phyloP scores from a whole-genome alignment of 306 rosid genomes.

The Castanospermum australe region DNA sequence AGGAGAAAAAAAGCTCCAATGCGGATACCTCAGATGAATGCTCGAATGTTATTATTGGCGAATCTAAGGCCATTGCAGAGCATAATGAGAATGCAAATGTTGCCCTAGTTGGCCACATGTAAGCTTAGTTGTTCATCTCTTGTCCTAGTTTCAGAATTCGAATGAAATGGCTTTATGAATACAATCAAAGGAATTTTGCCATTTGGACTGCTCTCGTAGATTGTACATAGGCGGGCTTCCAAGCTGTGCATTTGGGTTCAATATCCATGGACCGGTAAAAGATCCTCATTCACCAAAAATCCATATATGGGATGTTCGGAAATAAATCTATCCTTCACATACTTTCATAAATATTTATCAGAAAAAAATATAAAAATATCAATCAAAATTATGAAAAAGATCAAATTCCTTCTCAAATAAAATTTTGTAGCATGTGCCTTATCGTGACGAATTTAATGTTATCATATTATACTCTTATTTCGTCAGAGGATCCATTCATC shows the following conservation, averaged over 20 bases:
- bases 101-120: slow-evolving; percentile 83
- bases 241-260: slow-evolving; percentile 63
- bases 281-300: background rate
- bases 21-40: slow-evolving; percentile 61
- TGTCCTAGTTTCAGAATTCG: background rate
- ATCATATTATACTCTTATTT: slow-evolving; percentile 19
- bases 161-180: slow-evolving; percentile 21
- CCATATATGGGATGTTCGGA: background rate
- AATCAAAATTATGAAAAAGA: too few species aligned
- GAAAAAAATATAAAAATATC: too few species aligned
- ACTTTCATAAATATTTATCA: too few species aligned
- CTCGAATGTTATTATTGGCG: slow-evolving; percentile 65
- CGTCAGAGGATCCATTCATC: slow-evolving; percentile 64
- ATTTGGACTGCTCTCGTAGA: slow-evolving; percentile 59
- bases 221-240: slow-evolving; percentile 94
- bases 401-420: too few species aligned
- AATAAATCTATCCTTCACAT: too few species aligned
- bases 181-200: slow-evolving; percentile 63
- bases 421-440: slow-evolving; percentile 22
- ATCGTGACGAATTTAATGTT: background rate
- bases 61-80: slow-evolving; percentile 71
- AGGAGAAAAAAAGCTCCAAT: background rate
- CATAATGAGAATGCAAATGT: slow-evolving; percentile 92
- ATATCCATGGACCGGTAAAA: slow-evolving; percentile 67
- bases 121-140: slow-evolving; percentile 19